Evolutionary conservation across 441 rosid species (phyloP), one percentile per base, ranked within the genome.

Genomic region (Biscutella laevigata): DNA sequence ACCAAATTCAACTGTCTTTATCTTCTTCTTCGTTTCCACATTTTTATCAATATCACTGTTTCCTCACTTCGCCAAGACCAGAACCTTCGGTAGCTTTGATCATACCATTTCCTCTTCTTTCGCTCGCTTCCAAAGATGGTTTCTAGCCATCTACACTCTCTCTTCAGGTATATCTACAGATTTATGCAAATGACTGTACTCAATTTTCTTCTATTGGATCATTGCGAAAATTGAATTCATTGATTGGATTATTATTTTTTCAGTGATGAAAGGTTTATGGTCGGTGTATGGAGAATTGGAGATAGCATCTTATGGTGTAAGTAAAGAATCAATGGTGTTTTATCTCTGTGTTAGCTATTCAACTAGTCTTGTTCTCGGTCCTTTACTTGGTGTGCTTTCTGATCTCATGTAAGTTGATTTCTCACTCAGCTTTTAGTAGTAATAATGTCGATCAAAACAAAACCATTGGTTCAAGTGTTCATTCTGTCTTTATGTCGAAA

Each of bases 361-460:
- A 4, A 77, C 82, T 16, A 34, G 82, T 68, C 76, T 84, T 50
- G 32, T 86, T 36, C 33, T 79, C 5, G 94, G 91, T 29, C 64
- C 94, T 61, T 59, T 79, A 53, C 72, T 77, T 10, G 95, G 94
- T 36, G 34, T 80, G 28, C 63, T 92, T 21, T 92, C 89, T 53
- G 95, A 92, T 75, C 64, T 70, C 28, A 64, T 88, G 96, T 88
- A 72, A 80, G 94, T 49, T n/a, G n/a, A n/a, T n/a, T n/a, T n/a
- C n/a, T n/a, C n/a, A n/a, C n/a, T n/a, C n/a, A 28, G 32, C 5
- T 30, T 42, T 22, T 21, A 56, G 8, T 40, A n/a, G n/a, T n/a
- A n/a, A 20, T 4, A 59, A 21, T 59, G 8, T 48, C 29, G 25
- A 19, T 61, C 40, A 36, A 3, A 53, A 2, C 36, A n/a, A 16